Evolutionary conservation across 768 basidiomycete genomes (phyloP).

Genomic region (Mycena vulgaris): DNA sequence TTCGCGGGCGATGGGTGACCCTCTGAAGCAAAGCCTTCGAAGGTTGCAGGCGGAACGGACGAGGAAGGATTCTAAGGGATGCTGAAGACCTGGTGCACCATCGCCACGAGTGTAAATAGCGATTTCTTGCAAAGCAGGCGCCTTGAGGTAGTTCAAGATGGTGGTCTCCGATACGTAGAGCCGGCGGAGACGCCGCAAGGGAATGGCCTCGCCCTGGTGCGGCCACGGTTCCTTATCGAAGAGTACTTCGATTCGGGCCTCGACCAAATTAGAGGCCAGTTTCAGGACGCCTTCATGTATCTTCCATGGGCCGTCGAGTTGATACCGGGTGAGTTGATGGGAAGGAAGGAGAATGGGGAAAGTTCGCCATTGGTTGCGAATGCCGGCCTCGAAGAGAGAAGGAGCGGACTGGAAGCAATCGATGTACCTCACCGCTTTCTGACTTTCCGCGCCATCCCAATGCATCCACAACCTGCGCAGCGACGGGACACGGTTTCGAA

Average conservation of each 20-base stretch:
- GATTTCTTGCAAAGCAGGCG: not conserved
- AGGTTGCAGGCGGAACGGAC: not conserved
- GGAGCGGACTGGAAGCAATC: conserved; percentile 2
- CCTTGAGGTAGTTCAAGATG: not conserved
- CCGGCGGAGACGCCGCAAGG: not conserved
- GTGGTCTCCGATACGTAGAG: not conserved
- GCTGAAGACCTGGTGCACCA: not conserved
- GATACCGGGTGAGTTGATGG: conserved; percentile 9
- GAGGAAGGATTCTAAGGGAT: not conserved
- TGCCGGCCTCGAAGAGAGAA: not conserved
- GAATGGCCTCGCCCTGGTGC: not conserved
- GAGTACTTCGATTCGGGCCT: not conserved
- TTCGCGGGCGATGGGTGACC: not conserved
- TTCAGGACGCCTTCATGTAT: not conserved
- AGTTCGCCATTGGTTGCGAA: not conserved
- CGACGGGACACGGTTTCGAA: not conserved
- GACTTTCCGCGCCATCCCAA: not conserved
- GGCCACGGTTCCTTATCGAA: not conserved
- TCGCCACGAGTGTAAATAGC: not conserved
- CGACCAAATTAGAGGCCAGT: not conserved
- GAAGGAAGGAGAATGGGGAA: not conserved
- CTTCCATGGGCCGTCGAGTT: not conserved
- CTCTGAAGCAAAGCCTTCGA: not conserved
- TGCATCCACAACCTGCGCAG: not conserved
- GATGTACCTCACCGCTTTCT: not conserved